Percentiles rank a stretch among this genome's conserved stretches.
Conservation (phyloP, 2,329 filamentous ascomycete genomes). For the Penicillium janthinellum region DNA sequence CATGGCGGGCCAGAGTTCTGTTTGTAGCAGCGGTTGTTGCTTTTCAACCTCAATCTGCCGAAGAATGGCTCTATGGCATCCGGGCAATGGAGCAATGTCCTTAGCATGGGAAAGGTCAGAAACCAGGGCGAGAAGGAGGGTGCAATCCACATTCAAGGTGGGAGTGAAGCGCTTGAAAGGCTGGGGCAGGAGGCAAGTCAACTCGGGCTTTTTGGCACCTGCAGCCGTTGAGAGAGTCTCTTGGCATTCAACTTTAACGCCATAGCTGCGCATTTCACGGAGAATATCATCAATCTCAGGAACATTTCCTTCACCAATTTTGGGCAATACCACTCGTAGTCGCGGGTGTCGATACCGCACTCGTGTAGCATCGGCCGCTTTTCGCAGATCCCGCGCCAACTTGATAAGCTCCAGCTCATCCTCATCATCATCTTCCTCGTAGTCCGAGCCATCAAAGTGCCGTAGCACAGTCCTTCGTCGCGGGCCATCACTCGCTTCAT, state of each 20-base stretch:
- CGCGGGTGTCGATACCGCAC: conserved; percentile 62
- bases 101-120: conserved; percentile 70
- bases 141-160: conserved; percentile 55
- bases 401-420: conserved; percentile 62
- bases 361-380: conserved; percentile 58
- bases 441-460: conserved; percentile 36
- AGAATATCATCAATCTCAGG: conserved; percentile 61
- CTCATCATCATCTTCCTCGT: conserved; percentile 50
- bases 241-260: conserved; percentile 47
- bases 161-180: conserved; percentile 46
- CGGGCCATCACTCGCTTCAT: conserved; percentile 24
- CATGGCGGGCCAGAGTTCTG: conserved; percentile 65
- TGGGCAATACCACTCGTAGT: conserved; percentile 63
- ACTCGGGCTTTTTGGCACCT: conserved; percentile 19
- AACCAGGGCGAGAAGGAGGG: conserved; percentile 70
- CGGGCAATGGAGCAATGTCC: conserved; percentile 49
- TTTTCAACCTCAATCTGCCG: conserved; percentile 67
- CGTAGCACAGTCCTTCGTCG: conserved; percentile 27
- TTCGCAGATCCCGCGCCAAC: conserved; percentile 59
- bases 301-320: conserved; percentile 54
- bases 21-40: conserved; percentile 61
- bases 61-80: conserved; percentile 61
- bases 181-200: conserved; percentile 43
- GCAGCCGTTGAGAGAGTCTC: conserved; percentile 19
- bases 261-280: conserved; percentile 56